Base-by-base conservation (phyloP, 352 stramenopile genomes). In the Globisporangium mamillatum region DNA sequence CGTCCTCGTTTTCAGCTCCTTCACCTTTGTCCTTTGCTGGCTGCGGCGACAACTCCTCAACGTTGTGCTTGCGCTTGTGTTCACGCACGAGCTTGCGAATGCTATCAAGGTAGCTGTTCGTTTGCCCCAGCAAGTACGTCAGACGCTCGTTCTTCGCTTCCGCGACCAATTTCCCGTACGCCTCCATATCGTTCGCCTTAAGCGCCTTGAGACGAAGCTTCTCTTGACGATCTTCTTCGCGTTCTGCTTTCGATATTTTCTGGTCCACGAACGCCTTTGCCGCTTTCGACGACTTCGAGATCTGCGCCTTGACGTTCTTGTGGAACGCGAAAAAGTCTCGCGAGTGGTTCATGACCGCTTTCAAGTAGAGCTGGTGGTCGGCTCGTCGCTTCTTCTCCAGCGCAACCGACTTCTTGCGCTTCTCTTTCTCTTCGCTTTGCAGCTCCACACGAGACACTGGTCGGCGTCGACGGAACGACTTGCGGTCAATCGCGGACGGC, bases 141-240 rank as follows among this genome's bases (percentile, higher is more conserved):
- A 99, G 68, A 71, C 97, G 91, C 61, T 99, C 96, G 74, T 99
- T 99, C 81, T 99, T 99, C 5, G 96, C 98, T 69, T 99, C 96
- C 14, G 98, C 95, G 3, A 99, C 86, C 9, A 99, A 78, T 63
- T 98, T 98, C 1, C 90, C 97, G 75, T 99, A 99, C 0, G 95
- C 96, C 60, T 98, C 91, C 95, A 99, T 99, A 78, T 99, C 96
- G 70, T 99, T 99, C 1, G 89, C 89, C 60, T 97, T 96, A 8
- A 97, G 73, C 1, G 92, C 92, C 77, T 96, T 96, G 1, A 96
- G 75, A 79, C 89, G 89, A 9, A 95, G 73, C 60, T 94, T 96
- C 65, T 96, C 89, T 66, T 95, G 87, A 0, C 87, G 85, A 69
- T 96, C 89, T 74, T 96, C 89, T 66, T 96, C 89, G 2, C 89